A percentile compares a stretch with the other conserved stretches of the same genome.
These are phyloP conservation scores for Austroboletus novae-zelandiae DNA, from an alignment of 1,284 basidiomycete species.

Conservation along the genomic window DNA sequence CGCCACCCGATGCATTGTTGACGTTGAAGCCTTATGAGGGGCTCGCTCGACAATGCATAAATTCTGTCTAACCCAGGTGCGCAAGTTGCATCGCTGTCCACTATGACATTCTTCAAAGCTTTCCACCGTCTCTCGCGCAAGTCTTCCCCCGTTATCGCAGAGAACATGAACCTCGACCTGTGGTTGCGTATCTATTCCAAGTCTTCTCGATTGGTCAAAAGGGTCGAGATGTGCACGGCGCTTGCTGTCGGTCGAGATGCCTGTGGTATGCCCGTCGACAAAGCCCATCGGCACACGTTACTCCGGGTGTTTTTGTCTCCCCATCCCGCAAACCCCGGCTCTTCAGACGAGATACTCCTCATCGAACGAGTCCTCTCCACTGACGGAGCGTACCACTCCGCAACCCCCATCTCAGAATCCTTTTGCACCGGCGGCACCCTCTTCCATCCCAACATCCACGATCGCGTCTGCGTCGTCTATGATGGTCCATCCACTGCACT, in stretches of 20 bases:
- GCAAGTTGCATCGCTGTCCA: background rate
- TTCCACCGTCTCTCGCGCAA: conserved; percentile 2
- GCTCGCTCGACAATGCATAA: conserved; percentile 5
- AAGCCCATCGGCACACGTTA: conserved; percentile 7
- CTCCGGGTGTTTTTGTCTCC: conserved; percentile 4
- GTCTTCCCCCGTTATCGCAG: background rate
- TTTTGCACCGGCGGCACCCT: background rate
- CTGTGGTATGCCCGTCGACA: background rate
- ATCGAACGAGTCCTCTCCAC: conserved; percentile 17
- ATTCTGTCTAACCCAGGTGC: background rate
- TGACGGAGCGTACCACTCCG: conserved; percentile 7
- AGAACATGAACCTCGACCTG: conserved; percentile 3
- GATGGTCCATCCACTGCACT: background rate
- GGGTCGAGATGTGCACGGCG: conserved; percentile 15
- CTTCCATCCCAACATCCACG: conserved; percentile 11
- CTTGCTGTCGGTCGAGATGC: background rate
- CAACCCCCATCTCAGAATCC: conserved; percentile 8
- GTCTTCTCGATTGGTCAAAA: conserved; percentile 3
- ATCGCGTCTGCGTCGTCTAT: conserved; percentile 5
- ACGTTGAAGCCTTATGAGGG: conserved; percentile 2
- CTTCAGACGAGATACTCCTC: conserved; percentile 3
- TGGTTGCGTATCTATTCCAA: conserved; percentile 1
- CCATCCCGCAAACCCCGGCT: background rate
- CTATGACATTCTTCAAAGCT: conserved; percentile 7
- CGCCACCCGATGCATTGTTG: conserved; percentile 4